Base-by-base conservation (phyloP, 345 rosid genomes). In the Murraya paniculata region DNA sequence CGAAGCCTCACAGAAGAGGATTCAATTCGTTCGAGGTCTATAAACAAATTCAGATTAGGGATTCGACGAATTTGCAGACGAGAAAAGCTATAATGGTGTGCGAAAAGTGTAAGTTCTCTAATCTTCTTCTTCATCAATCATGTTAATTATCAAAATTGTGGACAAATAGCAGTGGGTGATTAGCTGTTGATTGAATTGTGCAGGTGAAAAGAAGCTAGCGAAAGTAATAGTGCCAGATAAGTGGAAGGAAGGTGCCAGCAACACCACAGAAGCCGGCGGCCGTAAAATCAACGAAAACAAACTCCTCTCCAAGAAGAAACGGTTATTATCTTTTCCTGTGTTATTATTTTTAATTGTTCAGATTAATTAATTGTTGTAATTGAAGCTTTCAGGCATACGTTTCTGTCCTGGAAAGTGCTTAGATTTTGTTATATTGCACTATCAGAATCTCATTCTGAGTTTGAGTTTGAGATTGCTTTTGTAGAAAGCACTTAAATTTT, bases 221-320 rank as follows among this genome's bases (percentile, higher is more conserved):
- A 94, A 92, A 90, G 99, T 96, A 78, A 96, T 96, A 41, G 98
- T 96, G 69, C 99, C 99, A 3, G 98, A 96, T 85, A 94, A 94
- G 84, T 96, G 99, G 98, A 94, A 96, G 91, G 98, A 91, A 83
- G 99, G 99, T 69, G 99, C 99, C 80, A 87, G 92, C 82, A 94
- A 96, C 91, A 91, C 93, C 69, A 88, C 81, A 67, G 99, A 96
- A 84, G 90, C 94, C 60, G 98, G 98, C 71, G 98, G 98, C 41
- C 98, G 98, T 61, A 97, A 97, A 80, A 84, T 92, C 89, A 96
- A 96, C 82, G 98, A 96, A 92, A 96, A 96, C 88, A 96, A 94
- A 48, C 98, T 96, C 86, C 97, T 96, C 82, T 94, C 98, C 59
- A 92, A 93, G 82, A 96, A 94, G 80, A 84, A 84, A 60, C 86